phyloP scores from a whole-genome alignment of 371 early-diverging fungal species.

The Rhizopus sp. region DNA sequence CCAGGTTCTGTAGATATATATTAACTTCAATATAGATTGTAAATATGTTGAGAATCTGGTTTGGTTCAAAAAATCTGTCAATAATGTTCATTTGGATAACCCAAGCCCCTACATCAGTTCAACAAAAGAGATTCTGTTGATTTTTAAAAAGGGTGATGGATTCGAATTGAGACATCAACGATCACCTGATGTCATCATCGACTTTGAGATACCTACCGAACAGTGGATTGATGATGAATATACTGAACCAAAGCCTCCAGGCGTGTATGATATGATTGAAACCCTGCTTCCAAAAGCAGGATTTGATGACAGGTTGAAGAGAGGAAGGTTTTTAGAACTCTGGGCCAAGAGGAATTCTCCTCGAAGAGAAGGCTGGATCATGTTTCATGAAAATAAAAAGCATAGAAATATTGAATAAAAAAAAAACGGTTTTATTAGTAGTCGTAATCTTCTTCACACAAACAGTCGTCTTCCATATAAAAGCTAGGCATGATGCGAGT shows the following conservation, averaged over 20 bases:
- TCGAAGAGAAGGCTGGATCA: constrained; percentile 61
- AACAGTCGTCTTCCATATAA: constrained; percentile 43
- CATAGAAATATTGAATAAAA: neutral
- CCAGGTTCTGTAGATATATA: neutral
- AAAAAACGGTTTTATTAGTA: constrained; percentile 8
- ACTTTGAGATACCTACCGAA: constrained; percentile 52
- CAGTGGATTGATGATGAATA: constrained; percentile 58
- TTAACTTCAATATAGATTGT: constrained; percentile 37
- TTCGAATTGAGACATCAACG: constrained; percentile 68
- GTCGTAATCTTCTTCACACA: constrained; percentile 27
- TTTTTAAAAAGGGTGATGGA: constrained; percentile 71
- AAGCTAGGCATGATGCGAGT: constrained; percentile 46
- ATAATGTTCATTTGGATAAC: constrained; percentile 52
- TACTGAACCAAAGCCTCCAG: constrained; percentile 61
- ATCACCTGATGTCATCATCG: constrained; percentile 66
- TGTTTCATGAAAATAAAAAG: constrained; percentile 56
- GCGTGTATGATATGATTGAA: constrained; percentile 67
- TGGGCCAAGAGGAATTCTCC: constrained; percentile 45
- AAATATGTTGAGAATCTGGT: constrained; percentile 70
- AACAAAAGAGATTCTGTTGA: constrained; percentile 49
- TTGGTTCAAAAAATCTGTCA: constrained; percentile 64
- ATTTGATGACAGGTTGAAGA: constrained; percentile 37
- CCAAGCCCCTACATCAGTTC: constrained; percentile 33
- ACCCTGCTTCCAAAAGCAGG: constrained; percentile 60
- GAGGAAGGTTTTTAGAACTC: constrained; percentile 59